Base-by-base conservation (phyloP, 1,139 yeast species). In the Spencermartinsiella ligniputridi region DNA sequence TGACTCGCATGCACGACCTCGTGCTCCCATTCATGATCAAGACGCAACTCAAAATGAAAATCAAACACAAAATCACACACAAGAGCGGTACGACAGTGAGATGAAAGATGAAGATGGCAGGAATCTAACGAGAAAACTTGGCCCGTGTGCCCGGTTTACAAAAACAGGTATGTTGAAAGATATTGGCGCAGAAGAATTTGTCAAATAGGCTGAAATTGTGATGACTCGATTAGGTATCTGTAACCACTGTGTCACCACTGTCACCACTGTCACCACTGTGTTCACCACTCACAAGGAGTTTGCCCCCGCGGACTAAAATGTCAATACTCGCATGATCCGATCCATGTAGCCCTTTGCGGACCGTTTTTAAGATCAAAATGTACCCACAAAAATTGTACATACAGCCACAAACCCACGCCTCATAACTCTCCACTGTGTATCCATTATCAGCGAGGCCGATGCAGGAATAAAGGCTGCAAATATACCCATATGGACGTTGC, bases 351-450 rank as follows among this genome's bases (percentile, higher is more conserved):
- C 11, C 59, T 83, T 9, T 85, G 95, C 61, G 75, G 76, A 27
- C 67, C 64, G 22, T 73, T 60, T 47, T 62, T 79, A 39, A 64
- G 62, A 34, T 75, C 73, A 9, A 65, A 64, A 37, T 85, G 94
- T 57, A 52, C 53, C 18, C 68, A 68, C 36, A 60, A 65, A n/a
- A 57, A 70, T 19, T 86, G 95, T 58, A 62, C 68, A 12, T 62
- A 79, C 21, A 76, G 81, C 25, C 95, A 85, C 61, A 61, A 59
- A 2, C 74, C 81, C 4, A 71, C 71, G 34, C 80, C 81, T 50
- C 75, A 69, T 61, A 85, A 84, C 58, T 71, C 87, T 1, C 89
- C 94, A 8, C 56, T 77, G 30, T 85, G 95, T 57, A 68, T 66
- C 21, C 83, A 74, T 58, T 78, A 63, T 54, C 63, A 74, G 34